Conservation (phyloP, 345 rosid species). For the Raphanus raphanistrum region DNA sequence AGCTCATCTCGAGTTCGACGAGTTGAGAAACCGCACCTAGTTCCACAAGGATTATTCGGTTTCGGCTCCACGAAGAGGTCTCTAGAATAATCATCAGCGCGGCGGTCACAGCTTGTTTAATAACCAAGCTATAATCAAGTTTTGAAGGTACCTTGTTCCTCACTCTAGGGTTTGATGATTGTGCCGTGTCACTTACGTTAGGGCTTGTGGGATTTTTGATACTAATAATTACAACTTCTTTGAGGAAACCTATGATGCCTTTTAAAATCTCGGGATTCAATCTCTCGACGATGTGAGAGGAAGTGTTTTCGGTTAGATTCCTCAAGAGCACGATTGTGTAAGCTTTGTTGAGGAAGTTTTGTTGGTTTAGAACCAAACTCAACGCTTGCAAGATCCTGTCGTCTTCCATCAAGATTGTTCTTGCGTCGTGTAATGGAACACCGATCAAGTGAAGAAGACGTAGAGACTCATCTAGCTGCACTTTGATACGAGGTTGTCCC, state of each 20-base stretch:
- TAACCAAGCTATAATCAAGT: conserved; percentile 28
- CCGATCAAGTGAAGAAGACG: conserved; percentile 47
- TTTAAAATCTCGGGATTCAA: conserved; percentile 45
- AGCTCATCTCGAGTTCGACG: conserved; percentile 60
- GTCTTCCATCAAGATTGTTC: conserved; percentile 36
- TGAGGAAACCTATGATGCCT: conserved; percentile 45
- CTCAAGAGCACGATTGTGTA: conserved; percentile 46
- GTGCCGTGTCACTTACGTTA: background rate
- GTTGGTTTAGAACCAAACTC: conserved; percentile 51
- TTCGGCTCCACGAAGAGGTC: conserved; percentile 56
- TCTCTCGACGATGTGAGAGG: conserved; percentile 46
- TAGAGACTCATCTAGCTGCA: conserved; percentile 53
- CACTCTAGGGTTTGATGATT: conserved; percentile 22
- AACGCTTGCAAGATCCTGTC: conserved; percentile 46
- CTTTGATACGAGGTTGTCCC: conserved; percentile 15
- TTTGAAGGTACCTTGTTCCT: background rate
- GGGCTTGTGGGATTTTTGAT: background rate
- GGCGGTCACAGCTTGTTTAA: conserved; percentile 50
- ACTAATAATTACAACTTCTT: conserved; percentile 25
- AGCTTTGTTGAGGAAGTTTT: conserved; percentile 42
- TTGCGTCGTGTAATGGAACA: conserved; percentile 42
- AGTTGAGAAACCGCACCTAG: conserved; percentile 55
- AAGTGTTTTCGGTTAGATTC: conserved; percentile 40
- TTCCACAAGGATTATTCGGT: conserved; percentile 54
- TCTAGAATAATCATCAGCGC: conserved; percentile 51